Percentiles rank a stretch among this genome's conserved stretches.
Conservation (phyloP, 148 eudicot species). For the Rhododendron williamsianum region DNA sequence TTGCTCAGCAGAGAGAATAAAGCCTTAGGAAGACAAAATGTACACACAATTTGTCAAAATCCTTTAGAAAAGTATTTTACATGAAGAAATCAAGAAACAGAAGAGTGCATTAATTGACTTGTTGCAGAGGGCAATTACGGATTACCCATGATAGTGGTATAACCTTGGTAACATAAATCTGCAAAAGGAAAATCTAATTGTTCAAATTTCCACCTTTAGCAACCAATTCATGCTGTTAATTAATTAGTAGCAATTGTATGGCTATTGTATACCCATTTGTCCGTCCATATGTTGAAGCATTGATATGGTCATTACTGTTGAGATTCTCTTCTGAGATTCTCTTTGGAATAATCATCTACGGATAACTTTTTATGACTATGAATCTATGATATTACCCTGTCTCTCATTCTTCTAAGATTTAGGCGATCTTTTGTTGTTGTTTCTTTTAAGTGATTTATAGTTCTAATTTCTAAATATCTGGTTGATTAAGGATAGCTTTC, state of each 20-base stretch:
- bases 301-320: not conserved
- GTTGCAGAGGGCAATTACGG: not conserved
- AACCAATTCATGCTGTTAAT: not conserved
- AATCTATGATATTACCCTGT: not conserved
- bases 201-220: not conserved
- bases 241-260: not conserved
- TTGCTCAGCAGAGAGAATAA: not conserved
- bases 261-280: not conserved
- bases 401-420: not conserved
- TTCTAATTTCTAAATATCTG: not conserved
- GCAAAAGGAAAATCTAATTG: not conserved
- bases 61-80: not conserved
- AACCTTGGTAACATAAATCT: not conserved
- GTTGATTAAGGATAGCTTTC: not conserved
- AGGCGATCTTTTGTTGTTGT: not conserved
- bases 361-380: not conserved
- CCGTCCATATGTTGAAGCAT: not conserved
- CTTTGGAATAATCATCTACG: not conserved
- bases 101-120: not conserved
- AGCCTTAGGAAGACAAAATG: not conserved
- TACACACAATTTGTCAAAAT: not conserved
- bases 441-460: not conserved
- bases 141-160: not conserved
- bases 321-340: not conserved
- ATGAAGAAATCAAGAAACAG: not conserved